These are phyloP conservation scores for Lentinus brumalis DNA, from an alignment of 768 basidiomycete species.

Conservation along the genomic window DNA sequence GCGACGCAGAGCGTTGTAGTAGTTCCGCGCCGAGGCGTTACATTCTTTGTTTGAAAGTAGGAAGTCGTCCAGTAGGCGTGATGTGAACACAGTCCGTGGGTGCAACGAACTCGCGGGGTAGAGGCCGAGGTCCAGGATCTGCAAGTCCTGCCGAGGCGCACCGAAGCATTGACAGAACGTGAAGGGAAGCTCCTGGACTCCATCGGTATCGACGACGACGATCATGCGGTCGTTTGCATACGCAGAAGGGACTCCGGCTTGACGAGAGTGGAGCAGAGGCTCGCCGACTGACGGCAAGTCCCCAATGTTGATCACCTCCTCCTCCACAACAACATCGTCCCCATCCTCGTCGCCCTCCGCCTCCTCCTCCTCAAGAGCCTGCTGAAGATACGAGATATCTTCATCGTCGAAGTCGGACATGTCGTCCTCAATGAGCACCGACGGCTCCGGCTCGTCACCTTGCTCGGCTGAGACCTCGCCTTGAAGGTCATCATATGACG, in stretches of 20 bases:
- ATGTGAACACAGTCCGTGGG: not conserved
- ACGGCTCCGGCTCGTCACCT: not conserved
- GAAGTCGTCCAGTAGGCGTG: not conserved
- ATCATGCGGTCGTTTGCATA: not conserved
- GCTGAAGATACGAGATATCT: too few relatives aligned
- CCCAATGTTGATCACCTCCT: too few relatives aligned
- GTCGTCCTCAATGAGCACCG: not conserved
- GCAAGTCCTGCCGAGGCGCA: not conserved
- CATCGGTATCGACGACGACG: not conserved
- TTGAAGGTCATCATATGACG: too few relatives aligned
- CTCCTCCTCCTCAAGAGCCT: too few relatives aligned
- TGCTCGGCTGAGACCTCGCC: too few relatives aligned
- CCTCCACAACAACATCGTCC: too few relatives aligned
- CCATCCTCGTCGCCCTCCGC: too few relatives aligned
- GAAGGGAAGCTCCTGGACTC: not conserved
- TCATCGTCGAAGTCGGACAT: too few relatives aligned
- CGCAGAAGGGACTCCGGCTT: too few relatives aligned
- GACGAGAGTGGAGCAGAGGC: too few relatives aligned
- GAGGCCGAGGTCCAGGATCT: not conserved
- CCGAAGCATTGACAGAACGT: not conserved
- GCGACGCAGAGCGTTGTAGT: not conserved
- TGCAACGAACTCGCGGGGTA: not conserved
- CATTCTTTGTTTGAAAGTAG: not conserved
- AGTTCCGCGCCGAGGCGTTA: not conserved
- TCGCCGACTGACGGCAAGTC: too few relatives aligned